A percentile compares a stretch with the other conserved stretches of the same genome.
phyloP scores from a whole-genome alignment of 2,329 filamentous ascomycete genomes.

The Aspergillus niger region DNA sequence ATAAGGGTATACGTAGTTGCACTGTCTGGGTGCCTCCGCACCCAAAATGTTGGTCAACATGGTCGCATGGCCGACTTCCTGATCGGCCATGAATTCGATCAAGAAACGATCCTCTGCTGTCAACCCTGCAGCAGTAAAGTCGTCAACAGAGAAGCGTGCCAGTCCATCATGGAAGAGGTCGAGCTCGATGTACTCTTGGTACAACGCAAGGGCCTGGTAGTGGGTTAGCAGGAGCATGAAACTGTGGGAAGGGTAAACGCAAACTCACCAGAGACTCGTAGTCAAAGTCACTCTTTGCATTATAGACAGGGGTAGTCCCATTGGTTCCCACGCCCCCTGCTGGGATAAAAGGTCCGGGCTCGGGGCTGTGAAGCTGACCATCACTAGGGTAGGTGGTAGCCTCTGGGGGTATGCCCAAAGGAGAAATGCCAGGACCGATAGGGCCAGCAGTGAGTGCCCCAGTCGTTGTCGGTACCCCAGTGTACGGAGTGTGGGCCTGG shows the following conservation, averaged over 20 bases:
- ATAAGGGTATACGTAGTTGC: conserved; percentile 80
- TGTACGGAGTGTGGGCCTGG: conserved; percentile 64
- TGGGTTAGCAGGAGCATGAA: conserved; percentile 4
- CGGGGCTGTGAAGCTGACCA: conserved; percentile 65
- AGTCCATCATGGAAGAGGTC: conserved; percentile 80
- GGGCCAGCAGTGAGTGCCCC: conserved; percentile 61
- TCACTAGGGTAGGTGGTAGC: conserved; percentile 72
- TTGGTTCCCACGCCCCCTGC: conserved; percentile 76
- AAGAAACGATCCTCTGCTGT: conserved; percentile 69
- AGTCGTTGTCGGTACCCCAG: conserved; percentile 66
- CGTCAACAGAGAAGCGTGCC: conserved; percentile 65
- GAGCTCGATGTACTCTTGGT: conserved; percentile 83
- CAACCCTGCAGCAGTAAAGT: conserved; percentile 70
- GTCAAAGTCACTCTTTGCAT: conserved; percentile 79
- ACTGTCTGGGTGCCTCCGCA: conserved; percentile 67
- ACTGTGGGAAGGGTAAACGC: background rate
- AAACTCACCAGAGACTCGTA: conserved; percentile 66
- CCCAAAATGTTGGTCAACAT: conserved; percentile 78
- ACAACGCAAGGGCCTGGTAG: conserved; percentile 63
- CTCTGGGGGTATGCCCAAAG: conserved; percentile 59
- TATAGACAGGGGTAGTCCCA: conserved; percentile 73
- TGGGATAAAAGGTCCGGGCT: conserved; percentile 73
- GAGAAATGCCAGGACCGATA: conserved; percentile 59
- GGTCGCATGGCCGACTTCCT: conserved; percentile 77
- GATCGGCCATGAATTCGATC: conserved; percentile 74